Percentiles rank a stretch among this genome's conserved stretches.
These are phyloP conservation scores for Rhizophora mangle DNA, from an alignment of 345 rosid genomes.

Conservation along the genomic window DNA sequence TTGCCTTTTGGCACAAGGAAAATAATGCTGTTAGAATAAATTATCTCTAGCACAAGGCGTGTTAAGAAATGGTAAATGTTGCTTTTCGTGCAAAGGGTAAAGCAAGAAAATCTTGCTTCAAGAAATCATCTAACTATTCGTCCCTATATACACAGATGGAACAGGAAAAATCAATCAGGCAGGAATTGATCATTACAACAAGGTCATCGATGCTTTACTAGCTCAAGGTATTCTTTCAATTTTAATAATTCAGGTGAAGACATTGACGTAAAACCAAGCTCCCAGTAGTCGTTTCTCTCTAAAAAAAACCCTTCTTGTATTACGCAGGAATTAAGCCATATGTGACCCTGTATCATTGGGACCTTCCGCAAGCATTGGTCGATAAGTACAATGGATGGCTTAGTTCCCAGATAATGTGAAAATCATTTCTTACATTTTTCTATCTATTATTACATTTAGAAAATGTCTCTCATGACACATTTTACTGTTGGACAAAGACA, in stretches of 20 bases:
- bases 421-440: background rate
- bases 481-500: too few species aligned
- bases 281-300: background rate
- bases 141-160: constrained; percentile 44
- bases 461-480: too few species aligned
- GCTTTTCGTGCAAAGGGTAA: too few species aligned
- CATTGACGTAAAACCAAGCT: background rate
- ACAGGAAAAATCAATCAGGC: constrained; percentile 76
- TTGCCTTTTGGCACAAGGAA: background rate
- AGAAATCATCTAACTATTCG: background rate
- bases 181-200: constrained; percentile 88
- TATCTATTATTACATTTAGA: too few species aligned
- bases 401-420: constrained; percentile 62
- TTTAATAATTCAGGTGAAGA: background rate
- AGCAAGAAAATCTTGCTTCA: too few species aligned
- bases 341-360: constrained; percentile 94
- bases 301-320: background rate
- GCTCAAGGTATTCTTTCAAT: constrained; percentile 47
- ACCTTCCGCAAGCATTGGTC: constrained; percentile 86
- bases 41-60: background rate
- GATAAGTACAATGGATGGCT: constrained; percentile 89
- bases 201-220: constrained; percentile 72
- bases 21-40: background rate
- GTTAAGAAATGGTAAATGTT: background rate
- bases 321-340: constrained; percentile 79